Base-by-base conservation (phyloP, 805 yeast genomes). In the Kuraishia piskuri region DNA sequence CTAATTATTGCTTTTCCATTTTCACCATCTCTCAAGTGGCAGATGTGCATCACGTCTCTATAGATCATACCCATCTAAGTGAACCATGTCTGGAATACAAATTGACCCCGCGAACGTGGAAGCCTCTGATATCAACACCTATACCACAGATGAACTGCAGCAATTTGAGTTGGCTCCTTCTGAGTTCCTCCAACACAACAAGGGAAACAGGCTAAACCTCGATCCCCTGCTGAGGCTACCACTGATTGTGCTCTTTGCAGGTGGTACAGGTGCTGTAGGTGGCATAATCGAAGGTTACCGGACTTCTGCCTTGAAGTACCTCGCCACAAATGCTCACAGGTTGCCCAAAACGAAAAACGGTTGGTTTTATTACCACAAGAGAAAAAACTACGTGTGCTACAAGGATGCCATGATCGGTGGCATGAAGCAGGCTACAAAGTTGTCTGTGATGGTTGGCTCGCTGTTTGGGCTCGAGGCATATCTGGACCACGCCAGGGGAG, bases 311-410 rank as follows among this genome's bases (percentile, higher is more conserved):
- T 67, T 83, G 47, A 74, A 81, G 47, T 89, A 78, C 59, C 71
- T 89, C 49, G 90, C 91, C 2, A 88, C 87, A 59, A 89, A 89
- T 61, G 86, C 94, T 14, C 96, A 89, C 63, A 65, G 96, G 52
- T 69, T 90, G 54, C 96, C 96, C 7, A 74, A 67, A 22, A 81
- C 85, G 0, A 84, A 81, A 52, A 90, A 89, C 21, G 94, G 92
- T 0, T 89, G 96, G 96, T 89, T 86, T 63, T 86, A 84, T 64
- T 89, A 89, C 67, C 94, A 89, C 68, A 88, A 86, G 68, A 76
- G 89, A 57, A 89, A 88, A 70, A 86, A 87, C 67, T 86, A 87
- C 65, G 86, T 85, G 26, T 80, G 88, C 68, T 66, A 86, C 37
- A 73, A 78, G 54, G 72, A 73, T 24, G 88, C 88, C 0, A 68